Evolutionary conservation across 805 yeast genomes (phyloP).

Genomic region (Jamesozyma spencerorum): DNA sequence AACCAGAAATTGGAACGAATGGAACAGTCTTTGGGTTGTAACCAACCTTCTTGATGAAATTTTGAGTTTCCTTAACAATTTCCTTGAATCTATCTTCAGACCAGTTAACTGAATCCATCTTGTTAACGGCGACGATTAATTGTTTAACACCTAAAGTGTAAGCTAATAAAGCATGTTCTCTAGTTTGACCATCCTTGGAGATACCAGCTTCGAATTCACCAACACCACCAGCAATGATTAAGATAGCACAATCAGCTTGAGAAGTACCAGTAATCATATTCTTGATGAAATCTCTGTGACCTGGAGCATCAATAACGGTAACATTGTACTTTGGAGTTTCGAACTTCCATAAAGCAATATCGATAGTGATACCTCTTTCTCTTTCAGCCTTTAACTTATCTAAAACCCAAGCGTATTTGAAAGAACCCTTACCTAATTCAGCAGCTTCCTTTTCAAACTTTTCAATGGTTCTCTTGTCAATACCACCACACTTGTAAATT

Average conservation of each 20-base stretch:
- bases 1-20: conserved; percentile 87
- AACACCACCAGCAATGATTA: conserved; percentile 84
- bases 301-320: conserved; percentile 97
- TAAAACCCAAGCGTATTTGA: conserved; percentile 96
- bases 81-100: conserved; percentile 71
- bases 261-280: conserved; percentile 99
- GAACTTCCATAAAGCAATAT: conserved; percentile 96
- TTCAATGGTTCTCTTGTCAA: conserved; percentile 97
- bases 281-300: conserved; percentile 97
- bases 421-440: conserved; percentile 94
- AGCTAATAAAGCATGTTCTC: conserved; percentile 89
- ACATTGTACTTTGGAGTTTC: conserved; percentile 92
- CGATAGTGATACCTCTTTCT: conserved; percentile 98
- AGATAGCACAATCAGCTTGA: conserved; percentile 97
- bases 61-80: conserved; percentile 64
- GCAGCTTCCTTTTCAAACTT: conserved; percentile 98
- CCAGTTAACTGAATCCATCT: conserved; percentile 93
- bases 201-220: conserved; percentile 96
- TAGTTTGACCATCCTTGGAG: conserved; percentile 90
- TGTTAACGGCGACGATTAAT: conserved; percentile 84
- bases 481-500: conserved; percentile 99
- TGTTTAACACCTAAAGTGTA: conserved; percentile 83
- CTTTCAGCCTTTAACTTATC: conserved; percentile 94
- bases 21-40: conserved; percentile 74
- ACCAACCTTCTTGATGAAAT: conserved; percentile 80